These are phyloP conservation scores for Endoconidiophora laricicola DNA, from an alignment of 2,329 filamentous ascomycete species.

Conservation along the genomic window DNA sequence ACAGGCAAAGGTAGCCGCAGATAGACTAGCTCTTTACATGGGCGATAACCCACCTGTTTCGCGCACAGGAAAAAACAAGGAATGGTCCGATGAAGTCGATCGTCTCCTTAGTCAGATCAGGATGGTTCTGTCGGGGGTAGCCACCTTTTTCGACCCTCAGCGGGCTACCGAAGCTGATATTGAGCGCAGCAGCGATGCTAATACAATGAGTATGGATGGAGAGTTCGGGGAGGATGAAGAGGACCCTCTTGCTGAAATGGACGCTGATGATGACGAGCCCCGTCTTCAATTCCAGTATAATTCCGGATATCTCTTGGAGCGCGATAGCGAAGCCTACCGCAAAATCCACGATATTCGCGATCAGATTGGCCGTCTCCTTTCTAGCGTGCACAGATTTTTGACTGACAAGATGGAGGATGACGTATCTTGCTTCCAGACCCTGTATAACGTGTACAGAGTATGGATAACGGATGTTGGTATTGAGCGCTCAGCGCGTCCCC, in stretches of 20 bases:
- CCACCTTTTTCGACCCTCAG: conserved; percentile 71
- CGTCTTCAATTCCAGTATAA: conserved; percentile 79
- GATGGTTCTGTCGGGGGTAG: conserved; percentile 79
- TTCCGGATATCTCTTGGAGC: conserved; percentile 63
- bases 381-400: conserved; percentile 71
- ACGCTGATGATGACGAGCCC: conserved; percentile 63
- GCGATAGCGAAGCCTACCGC: conserved; percentile 41
- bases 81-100: conserved; percentile 95
- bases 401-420: conserved; percentile 80
- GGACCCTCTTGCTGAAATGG: conserved; percentile 38
- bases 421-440: conserved; percentile 80
- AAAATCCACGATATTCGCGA: conserved; percentile 69
- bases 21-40: conserved; percentile 62
- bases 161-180: conserved; percentile 38
- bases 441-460: conserved; percentile 82
- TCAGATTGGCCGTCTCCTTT: conserved; percentile 62
- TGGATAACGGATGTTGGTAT: conserved; percentile 98
- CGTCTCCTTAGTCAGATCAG: conserved; percentile 75
- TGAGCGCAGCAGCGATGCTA: conserved; percentile 33
- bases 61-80: conserved; percentile 87
- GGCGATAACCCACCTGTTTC: conserved; percentile 67
- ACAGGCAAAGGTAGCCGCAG: conserved; percentile 61
- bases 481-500: conserved; percentile 80
- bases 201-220: conserved; percentile 27
- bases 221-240: conserved; percentile 27